Base-by-base conservation (phyloP, 2,329 filamentous ascomycete genomes). In the Aspergillus pseudoviridinutans region DNA sequence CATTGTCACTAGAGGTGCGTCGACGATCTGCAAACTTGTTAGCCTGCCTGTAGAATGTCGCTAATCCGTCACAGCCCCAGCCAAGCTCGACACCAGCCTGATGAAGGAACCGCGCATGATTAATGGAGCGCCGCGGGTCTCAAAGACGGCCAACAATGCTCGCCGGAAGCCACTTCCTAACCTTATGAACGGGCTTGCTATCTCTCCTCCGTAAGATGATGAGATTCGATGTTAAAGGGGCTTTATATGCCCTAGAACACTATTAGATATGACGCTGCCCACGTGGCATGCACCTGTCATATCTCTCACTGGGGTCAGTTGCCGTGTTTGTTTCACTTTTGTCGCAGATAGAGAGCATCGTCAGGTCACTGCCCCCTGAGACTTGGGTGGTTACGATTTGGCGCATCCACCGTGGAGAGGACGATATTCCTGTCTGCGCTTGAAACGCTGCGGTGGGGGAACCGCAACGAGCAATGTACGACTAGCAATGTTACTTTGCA, bases 41-140 rank as follows among this genome's bases (percentile, higher is more conserved):
- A 12, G 32, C 14, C 14, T 17, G 5, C 5, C 14, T 38, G 14
- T 38, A 38, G 5, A 38, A 38, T 38, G 3, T 7, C 14, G 14
- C 32, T 38, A 38, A 38, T 38, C 32, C 5, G 32, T n/a, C 32
- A 78, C 86, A 64, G 86, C 90, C 41, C 94, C 94, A 4, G 86
- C 90, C 7, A 92, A 90, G 68, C 82, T 99, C 9, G 94, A 99
- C 67, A 84, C 88, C 3, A 84, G 86, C 14, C 79, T 97, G 50
- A 96, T 97, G 91, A 91, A 91, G 72, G 92, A 97, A 75, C 92
- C 92, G 29, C 84, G 92, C 57, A 87, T 90, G 61, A 93, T 96
- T 42, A 91, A 96, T 72, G 92, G 92, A 38, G 87, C 92, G n/a
- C 92, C 92, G 28, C 76, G 83, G 57, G 78, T 85, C 17, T 79